Conservation (phyloP, 768 basidiomycete species). For the Kwoniella newhampshirensis region DNA sequence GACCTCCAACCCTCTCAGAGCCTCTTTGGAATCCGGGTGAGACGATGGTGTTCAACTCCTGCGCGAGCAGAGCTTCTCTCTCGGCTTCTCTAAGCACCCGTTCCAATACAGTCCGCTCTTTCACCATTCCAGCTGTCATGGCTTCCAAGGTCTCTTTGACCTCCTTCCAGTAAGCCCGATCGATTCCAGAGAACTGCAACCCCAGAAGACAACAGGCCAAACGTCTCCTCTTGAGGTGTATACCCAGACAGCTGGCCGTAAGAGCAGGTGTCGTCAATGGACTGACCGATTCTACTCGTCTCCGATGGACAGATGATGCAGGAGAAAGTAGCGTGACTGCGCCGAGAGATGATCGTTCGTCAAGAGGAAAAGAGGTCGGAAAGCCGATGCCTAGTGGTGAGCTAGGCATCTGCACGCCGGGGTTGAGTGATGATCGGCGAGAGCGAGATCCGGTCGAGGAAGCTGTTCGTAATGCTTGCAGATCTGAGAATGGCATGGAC, state of each 20-base stretch:
- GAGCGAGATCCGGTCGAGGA: conserved; percentile 24
- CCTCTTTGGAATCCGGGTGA: background rate
- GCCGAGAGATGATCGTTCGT: conserved; percentile 6
- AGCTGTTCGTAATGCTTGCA: conserved; percentile 28
- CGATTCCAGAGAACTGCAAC: conserved; percentile 28
- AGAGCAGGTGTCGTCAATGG: conserved; percentile 41
- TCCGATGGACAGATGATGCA: background rate
- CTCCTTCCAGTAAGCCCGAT: conserved; percentile 26
- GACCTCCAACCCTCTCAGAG: background rate
- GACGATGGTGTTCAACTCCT: background rate
- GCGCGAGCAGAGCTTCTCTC: background rate
- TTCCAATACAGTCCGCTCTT: conserved; percentile 15
- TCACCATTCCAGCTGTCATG: conserved; percentile 4
- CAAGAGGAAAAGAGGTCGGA: background rate
- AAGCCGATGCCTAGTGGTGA: background rate
- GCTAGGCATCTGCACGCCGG: background rate
- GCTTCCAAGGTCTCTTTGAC: conserved; percentile 24
- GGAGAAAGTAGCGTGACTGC: conserved; percentile 1
- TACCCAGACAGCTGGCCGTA: conserved; percentile 40
- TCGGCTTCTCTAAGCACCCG: conserved; percentile 2
- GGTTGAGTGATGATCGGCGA: conserved; percentile 15
- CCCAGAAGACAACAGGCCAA: conserved; percentile 49
- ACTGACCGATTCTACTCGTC: conserved; percentile 24
- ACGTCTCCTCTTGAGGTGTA: conserved; percentile 43
- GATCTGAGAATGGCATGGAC: conserved; percentile 30